A percentile compares a stretch with the other conserved stretches of the same genome.
phyloP scores from a whole-genome alignment of 192 early-diverging fungal species.

The Linnemannia elongata region DNA sequence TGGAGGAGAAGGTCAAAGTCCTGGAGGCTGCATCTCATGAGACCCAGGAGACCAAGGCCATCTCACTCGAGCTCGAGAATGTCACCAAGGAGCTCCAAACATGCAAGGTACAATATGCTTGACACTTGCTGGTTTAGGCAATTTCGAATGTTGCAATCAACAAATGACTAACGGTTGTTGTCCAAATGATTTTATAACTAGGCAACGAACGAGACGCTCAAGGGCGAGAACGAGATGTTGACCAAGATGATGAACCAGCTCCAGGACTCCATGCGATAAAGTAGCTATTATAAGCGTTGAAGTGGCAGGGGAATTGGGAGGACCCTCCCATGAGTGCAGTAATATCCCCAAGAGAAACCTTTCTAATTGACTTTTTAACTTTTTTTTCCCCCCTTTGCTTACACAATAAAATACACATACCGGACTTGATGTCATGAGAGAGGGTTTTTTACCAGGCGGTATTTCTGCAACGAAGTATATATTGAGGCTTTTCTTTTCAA shows the following conservation, averaged over 20 bases:
- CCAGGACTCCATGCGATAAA: constrained; percentile 51
- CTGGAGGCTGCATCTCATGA: constrained; percentile 9
- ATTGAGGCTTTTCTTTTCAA: no score
- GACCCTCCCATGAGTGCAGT: no score
- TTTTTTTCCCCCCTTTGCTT: not conserved
- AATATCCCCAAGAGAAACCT: not conserved
- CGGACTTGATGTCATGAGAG: not conserved
- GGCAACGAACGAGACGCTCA: constrained; percentile 6
- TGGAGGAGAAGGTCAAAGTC: constrained; percentile 36
- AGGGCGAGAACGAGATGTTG: constrained; percentile 40
- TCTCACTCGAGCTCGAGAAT: constrained; percentile 25
- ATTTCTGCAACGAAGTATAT: no score
- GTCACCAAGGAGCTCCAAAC: constrained; percentile 56
- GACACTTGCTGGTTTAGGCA: not conserved
- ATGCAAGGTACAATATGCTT: constrained; percentile 43
- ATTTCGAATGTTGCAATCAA: not conserved
- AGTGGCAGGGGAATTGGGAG: not conserved
- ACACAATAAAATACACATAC: not conserved
- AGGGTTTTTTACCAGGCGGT: not conserved
- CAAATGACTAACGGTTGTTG: not conserved
- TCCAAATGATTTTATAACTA: not conserved
- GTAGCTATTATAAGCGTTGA: not conserved
- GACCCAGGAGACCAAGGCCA: constrained; percentile 12
- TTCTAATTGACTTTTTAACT: not conserved
- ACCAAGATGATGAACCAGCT: constrained; percentile 42